phyloP scores from a whole-genome alignment of 2,329 filamentous ascomycete species.

The Colletotrichum cuscutae region DNA sequence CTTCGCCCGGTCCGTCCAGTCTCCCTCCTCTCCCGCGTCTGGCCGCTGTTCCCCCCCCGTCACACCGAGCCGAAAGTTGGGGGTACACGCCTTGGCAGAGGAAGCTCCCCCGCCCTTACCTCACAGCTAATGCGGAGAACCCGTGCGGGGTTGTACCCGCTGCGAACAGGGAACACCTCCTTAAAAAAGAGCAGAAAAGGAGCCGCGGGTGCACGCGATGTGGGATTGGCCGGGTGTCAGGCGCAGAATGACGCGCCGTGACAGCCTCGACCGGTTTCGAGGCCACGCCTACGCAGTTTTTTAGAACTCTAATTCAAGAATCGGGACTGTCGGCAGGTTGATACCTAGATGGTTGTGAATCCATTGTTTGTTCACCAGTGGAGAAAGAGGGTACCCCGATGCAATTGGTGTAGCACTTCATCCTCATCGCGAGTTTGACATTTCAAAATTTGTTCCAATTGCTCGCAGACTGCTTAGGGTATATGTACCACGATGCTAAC shows the following conservation, averaged over 20 bases:
- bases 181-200: neutral
- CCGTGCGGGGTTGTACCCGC: slow-evolving; percentile 22
- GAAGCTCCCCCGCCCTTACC: neutral
- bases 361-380: neutral
- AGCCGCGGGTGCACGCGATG: neutral
- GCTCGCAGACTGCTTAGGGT: slow-evolving; percentile 15
- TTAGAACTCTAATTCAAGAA: neutral
- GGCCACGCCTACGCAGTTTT: neutral
- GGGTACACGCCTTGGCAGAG: slow-evolving; percentile 26
- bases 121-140: slow-evolving; percentile 32
- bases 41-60: neutral
- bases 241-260: neutral
- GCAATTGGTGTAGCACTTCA: neutral
- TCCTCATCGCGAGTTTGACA: too few species aligned
- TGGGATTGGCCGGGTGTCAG: neutral
- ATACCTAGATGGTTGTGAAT: neutral
- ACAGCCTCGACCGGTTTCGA: neutral
- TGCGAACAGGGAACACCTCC: slow-evolving; percentile 21
- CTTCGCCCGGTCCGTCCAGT: neutral
- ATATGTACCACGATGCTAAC: slow-evolving; percentile 30
- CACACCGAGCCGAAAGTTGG: neutral
- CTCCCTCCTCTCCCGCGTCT: neutral
- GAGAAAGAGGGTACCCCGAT: neutral
- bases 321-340: neutral
- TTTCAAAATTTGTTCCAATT: slow-evolving; percentile 14